Evolutionary conservation across 768 basidiomycete species (phyloP).

Genomic region (Pluteus cervinus): DNA sequence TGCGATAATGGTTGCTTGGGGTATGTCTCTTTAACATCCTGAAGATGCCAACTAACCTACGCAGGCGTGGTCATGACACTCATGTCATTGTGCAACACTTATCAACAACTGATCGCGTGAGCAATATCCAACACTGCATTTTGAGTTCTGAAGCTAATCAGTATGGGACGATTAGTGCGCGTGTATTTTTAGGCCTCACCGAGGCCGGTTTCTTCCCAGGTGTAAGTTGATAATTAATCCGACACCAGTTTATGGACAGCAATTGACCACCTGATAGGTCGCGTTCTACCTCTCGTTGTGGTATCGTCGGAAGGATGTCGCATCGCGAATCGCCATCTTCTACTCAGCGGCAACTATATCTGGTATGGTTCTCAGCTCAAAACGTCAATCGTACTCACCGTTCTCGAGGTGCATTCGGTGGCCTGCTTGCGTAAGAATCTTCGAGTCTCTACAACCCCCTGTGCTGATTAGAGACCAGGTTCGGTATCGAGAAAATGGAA

Average conservation of each 20-base stretch:
- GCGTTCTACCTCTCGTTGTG: slow-evolving; percentile 48
- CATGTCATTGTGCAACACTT: slow-evolving; percentile 21
- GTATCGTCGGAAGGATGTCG: slow-evolving; percentile 56
- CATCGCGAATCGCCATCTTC: slow-evolving; percentile 54
- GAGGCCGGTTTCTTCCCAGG: slow-evolving; percentile 35
- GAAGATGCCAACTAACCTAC: background rate
- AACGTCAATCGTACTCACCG: background rate
- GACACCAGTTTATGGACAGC: background rate
- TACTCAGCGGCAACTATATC: slow-evolving; percentile 56
- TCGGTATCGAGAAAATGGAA: slow-evolving; percentile 39
- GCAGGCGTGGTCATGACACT: slow-evolving; percentile 21
- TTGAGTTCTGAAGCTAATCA: background rate
- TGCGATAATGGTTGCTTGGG: slow-evolving; percentile 21
- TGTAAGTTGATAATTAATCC: slow-evolving; percentile 13
- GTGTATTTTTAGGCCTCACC: slow-evolving; percentile 33
- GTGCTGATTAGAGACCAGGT: slow-evolving; percentile 28
- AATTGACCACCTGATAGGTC: slow-evolving; percentile 15
- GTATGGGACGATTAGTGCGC: slow-evolving; percentile 18
- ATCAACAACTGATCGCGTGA: slow-evolving; percentile 17
- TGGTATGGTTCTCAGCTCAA: slow-evolving; percentile 22
- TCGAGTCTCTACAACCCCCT: background rate
- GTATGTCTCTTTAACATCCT: slow-evolving; percentile 3
- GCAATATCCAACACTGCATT: too few relatives aligned
- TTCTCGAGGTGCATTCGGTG: slow-evolving; percentile 36
- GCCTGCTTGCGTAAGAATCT: slow-evolving; percentile 38